These are phyloP conservation scores for Pecoramyces ruminantium DNA, from an alignment of 192 early-diverging fungal species.

Conservation along the genomic window DNA sequence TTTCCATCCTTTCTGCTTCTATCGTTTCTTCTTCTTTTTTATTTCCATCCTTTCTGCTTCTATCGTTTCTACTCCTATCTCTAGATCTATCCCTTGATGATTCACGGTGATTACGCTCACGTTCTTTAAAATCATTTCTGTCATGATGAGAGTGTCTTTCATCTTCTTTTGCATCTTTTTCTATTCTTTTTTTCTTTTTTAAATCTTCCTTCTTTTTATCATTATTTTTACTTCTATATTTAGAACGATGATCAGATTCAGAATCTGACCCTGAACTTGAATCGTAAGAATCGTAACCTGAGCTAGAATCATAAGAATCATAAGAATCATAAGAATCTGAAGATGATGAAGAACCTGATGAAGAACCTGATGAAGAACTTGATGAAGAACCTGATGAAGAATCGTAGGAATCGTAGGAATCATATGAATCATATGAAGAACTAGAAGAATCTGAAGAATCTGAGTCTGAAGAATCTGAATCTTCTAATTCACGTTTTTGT, in stretches of 20 bases:
- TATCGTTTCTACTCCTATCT: constrained; percentile 3
- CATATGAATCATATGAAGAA: constrained; percentile 1
- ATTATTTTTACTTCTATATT: not conserved
- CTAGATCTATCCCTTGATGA: not conserved
- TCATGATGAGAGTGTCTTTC: not conserved
- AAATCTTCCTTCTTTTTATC: not conserved
- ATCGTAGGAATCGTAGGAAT: not conserved
- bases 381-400: not conserved
- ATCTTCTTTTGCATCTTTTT: not conserved
- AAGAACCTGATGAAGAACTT: constrained; percentile 11
- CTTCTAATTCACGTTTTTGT: constrained; percentile 1
- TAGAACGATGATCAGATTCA: constrained; percentile 5
- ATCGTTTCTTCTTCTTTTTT: not conserved
- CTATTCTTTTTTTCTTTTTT: not conserved
- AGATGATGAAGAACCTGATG: constrained; percentile 41
- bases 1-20: not conserved
- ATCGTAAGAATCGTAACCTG: constrained; percentile 1
- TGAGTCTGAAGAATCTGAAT: not conserved
- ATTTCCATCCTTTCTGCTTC: constrained; percentile 1
- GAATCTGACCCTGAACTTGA: constrained; percentile 11
- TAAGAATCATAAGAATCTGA: constrained; percentile 12
- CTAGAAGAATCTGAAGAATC: constrained; percentile 3
- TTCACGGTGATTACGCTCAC: not conserved
- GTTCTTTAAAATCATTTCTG: not conserved
- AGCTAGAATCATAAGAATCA: constrained; percentile 14